These are phyloP conservation scores for Mortierella sp. DNA, from an alignment of 371 early-diverging fungal genomes.

Conservation along the genomic window DNA sequence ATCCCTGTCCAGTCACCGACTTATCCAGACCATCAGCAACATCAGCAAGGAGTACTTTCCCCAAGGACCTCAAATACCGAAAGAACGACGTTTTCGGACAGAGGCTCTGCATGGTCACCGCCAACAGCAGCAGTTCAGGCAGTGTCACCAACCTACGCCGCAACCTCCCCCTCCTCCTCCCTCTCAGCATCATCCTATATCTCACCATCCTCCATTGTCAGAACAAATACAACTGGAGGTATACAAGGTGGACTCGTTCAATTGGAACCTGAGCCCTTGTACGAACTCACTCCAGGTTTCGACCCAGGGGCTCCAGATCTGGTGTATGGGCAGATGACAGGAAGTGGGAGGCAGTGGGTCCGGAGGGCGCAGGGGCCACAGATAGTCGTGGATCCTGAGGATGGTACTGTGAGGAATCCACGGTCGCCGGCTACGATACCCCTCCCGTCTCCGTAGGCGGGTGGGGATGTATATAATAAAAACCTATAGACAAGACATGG, in stretches of 20 bases:
- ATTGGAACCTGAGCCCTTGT: not conserved
- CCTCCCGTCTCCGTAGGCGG: too few relatives aligned
- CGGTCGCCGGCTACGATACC: too few relatives aligned
- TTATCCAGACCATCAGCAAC: not conserved
- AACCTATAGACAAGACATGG: too few relatives aligned
- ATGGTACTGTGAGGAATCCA: not conserved
- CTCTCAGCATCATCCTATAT: not conserved
- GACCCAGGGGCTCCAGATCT: not conserved
- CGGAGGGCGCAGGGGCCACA: not conserved
- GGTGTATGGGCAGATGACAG: conserved; percentile 1
- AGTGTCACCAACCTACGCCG: not conserved
- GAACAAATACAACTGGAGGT: not conserved
- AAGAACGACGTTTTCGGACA: not conserved
- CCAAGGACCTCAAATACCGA: not conserved
- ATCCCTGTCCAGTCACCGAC: not conserved
- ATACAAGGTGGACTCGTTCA: not conserved
- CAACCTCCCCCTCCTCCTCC: not conserved
- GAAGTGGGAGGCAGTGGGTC: not conserved
- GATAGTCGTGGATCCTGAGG: not conserved
- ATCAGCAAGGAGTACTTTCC: not conserved
- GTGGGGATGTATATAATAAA: too few relatives aligned
- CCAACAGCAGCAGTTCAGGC: not conserved
- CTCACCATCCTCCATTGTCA: not conserved
- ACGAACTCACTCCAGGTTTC: not conserved
- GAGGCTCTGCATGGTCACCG: not conserved